A percentile compares a stretch with the other conserved stretches of the same genome.
These are phyloP conservation scores for Leersia perrieri DNA, from an alignment of 176 grass and related monocot genomes.

Conservation along the genomic window DNA sequence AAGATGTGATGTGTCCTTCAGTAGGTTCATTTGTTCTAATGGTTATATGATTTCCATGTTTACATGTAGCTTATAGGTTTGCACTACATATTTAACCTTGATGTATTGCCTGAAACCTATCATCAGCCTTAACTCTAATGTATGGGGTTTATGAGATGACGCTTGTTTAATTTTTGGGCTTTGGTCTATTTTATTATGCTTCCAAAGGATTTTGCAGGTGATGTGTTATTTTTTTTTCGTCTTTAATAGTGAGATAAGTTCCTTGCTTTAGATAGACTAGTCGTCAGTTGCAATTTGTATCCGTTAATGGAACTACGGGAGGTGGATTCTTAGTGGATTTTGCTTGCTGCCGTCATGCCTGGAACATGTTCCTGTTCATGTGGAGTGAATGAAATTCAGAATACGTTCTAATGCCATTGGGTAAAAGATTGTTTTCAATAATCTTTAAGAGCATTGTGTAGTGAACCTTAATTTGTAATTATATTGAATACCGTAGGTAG, in stretches of 20 bases:
- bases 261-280: conserved; percentile 16
- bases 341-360: conserved; percentile 32
- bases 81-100: background rate
- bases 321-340: conserved; percentile 3
- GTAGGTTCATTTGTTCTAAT: background rate
- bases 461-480: background rate
- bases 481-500: background rate
- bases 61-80: background rate
- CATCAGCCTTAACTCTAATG: background rate
- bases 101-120: background rate
- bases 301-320: conserved; percentile 39
- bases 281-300: conserved; percentile 11
- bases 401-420: background rate
- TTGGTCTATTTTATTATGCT: background rate
- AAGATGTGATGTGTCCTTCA: background rate
- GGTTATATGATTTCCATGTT: background rate
- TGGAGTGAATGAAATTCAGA: background rate
- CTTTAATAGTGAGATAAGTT: conserved; percentile 31
- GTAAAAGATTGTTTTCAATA: background rate
- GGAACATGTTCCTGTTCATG: conserved; percentile 21
- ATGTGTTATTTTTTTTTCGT: conserved; percentile 18
- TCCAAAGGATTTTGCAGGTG: background rate
- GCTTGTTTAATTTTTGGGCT: conserved; percentile 4
- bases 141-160: conserved; percentile 23
- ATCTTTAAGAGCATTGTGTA: background rate